phyloP scores from a whole-genome alignment of 192 early-diverging fungal species.

The Obelidium mucronatum region DNA sequence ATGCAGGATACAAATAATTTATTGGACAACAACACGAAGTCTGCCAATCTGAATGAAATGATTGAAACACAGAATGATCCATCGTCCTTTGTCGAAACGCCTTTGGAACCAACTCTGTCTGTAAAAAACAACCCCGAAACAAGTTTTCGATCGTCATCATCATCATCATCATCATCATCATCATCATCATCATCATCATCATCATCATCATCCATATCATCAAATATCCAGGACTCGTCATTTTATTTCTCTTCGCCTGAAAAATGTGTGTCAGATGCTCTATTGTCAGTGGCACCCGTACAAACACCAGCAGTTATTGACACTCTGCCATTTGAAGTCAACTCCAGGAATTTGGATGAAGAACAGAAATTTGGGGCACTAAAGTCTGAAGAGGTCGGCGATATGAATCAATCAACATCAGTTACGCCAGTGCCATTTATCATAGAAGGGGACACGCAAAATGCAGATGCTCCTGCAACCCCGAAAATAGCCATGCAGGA shows the following conservation, averaged over 20 bases:
- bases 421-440: too few species aligned
- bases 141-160: neutral
- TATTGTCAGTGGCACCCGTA: neutral
- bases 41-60: neutral
- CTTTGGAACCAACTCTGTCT: neutral
- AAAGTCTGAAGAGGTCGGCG: too few species aligned
- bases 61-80: neutral
- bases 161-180: neutral
- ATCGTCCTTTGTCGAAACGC: neutral
- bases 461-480: too few species aligned
- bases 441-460: too few species aligned
- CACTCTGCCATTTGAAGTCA: neutral
- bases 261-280: conserved; percentile 2
- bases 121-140: neutral
- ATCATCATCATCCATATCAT: neutral
- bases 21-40: neutral
- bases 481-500: too few species aligned
- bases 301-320: too few species aligned
- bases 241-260: conserved; percentile 26
- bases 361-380: too few species aligned
- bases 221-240: conserved; percentile 9
- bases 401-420: too few species aligned
- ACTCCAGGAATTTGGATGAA: too few species aligned
- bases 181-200: neutral
- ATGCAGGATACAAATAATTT: too few species aligned